Percentiles rank a stretch among this genome's conserved stretches.
phyloP scores from a whole-genome alignment of 371 early-diverging fungal species.

The Rhizopus sp. region DNA sequence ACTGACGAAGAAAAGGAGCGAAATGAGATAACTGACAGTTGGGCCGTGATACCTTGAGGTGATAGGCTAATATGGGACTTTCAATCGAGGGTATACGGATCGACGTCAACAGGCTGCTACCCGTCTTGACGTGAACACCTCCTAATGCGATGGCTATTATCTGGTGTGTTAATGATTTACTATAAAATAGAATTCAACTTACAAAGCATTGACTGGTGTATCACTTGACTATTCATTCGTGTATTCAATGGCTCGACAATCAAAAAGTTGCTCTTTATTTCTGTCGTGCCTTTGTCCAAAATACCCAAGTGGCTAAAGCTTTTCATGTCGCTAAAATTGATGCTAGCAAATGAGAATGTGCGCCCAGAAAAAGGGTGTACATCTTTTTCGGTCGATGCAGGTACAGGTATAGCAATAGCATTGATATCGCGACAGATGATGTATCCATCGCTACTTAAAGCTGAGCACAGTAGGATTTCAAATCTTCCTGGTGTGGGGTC shows the following conservation, averaged over 20 bases:
- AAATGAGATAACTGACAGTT: slow-evolving; percentile 48
- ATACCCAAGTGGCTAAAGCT: slow-evolving; percentile 49
- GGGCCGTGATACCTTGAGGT: slow-evolving; percentile 50
- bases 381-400: slow-evolving; percentile 47
- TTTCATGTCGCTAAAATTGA: slow-evolving; percentile 44
- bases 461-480: slow-evolving; percentile 48
- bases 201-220: slow-evolving; percentile 54
- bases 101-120: slow-evolving; percentile 48
- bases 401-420: slow-evolving; percentile 38
- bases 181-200: slow-evolving; percentile 5
- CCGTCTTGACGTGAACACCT: slow-evolving; percentile 36
- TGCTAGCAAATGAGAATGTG: slow-evolving; percentile 47
- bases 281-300: slow-evolving; percentile 28
- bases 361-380: slow-evolving; percentile 39
- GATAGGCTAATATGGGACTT: slow-evolving; percentile 64
- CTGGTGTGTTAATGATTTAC: not conserved
- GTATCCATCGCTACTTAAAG: slow-evolving; percentile 12
- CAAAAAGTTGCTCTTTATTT: slow-evolving; percentile 44
- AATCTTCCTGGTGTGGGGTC: slow-evolving; percentile 40
- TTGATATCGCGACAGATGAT: slow-evolving; percentile 31
- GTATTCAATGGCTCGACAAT: slow-evolving; percentile 54
- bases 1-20: slow-evolving; percentile 66
- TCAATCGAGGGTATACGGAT: slow-evolving; percentile 62
- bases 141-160: slow-evolving; percentile 34
- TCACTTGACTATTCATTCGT: slow-evolving; percentile 24